Evolutionary conservation across 441 rosid genomes (phyloP).

Genomic region (Breynia disticha): DNA sequence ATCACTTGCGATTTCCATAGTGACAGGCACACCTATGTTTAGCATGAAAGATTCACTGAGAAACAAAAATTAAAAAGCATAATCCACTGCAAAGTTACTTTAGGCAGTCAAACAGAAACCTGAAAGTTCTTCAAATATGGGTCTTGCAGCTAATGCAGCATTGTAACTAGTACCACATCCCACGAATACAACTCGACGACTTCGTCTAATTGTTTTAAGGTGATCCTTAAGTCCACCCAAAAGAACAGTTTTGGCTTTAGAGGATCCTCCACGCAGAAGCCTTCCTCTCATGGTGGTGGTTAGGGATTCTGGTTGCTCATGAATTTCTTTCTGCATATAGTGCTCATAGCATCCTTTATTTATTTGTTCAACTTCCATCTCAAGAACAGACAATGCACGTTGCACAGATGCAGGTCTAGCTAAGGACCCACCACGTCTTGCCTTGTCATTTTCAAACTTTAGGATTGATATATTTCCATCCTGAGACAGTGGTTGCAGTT

Average conservation of each 20-base stretch:
- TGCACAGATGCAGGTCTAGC: slow-evolving; percentile 82
- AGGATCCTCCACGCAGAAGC: slow-evolving; percentile 79
- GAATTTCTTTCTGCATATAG: slow-evolving; percentile 97
- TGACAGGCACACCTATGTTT: slow-evolving; percentile 69
- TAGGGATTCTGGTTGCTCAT: slow-evolving; percentile 92
- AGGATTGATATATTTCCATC: slow-evolving; percentile 79
- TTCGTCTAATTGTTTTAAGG: slow-evolving; percentile 78
- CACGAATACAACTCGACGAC: slow-evolving; percentile 75
- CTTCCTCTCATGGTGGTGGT: slow-evolving; percentile 95
- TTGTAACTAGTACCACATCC: slow-evolving; percentile 98
- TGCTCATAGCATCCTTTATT: slow-evolving; percentile 81
- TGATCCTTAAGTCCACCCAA: slow-evolving; percentile 95
- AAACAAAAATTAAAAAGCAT: slow-evolving; percentile 5
- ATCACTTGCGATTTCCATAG: slow-evolving; percentile 98
- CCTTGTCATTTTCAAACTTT: slow-evolving; percentile 65
- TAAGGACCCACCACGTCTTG: slow-evolving; percentile 34
- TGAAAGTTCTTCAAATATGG: slow-evolving; percentile 90
- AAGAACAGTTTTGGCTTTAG: slow-evolving; percentile 73
- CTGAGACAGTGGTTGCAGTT: slow-evolving; percentile 28
- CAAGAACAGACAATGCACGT: slow-evolving; percentile 84
- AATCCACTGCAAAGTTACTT: slow-evolving; percentile 3
- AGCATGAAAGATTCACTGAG: background rate
- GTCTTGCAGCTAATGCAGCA: slow-evolving; percentile 89
- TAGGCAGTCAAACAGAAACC: slow-evolving; percentile 29
- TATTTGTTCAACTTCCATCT: slow-evolving; percentile 98